These are phyloP conservation scores for Candida anglica DNA, from an alignment of 805 yeast genomes.

Conservation along the genomic window DNA sequence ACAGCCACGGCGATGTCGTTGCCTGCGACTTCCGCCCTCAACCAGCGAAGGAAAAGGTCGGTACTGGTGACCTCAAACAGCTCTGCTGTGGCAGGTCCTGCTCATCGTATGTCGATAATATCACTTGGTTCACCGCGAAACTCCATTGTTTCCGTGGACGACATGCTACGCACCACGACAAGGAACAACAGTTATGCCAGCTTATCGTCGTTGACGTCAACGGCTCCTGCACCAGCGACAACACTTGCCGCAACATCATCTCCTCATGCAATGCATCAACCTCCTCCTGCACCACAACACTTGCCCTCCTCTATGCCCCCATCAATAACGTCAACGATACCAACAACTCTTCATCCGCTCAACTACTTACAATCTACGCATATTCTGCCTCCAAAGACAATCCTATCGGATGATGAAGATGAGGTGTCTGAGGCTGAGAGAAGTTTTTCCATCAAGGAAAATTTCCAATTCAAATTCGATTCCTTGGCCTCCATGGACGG, in stretches of 20 bases:
- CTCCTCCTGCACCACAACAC: neutral
- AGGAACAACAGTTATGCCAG: constrained; percentile 31
- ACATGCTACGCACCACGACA: constrained; percentile 20
- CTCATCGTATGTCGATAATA: constrained; percentile 3
- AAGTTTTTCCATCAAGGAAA: neutral
- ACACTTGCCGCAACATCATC: neutral
- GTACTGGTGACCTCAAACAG: constrained; percentile 1
- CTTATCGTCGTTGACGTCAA: constrained; percentile 12
- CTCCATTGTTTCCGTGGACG: constrained; percentile 38
- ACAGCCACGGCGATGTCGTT: neutral
- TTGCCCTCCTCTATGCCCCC: constrained; percentile 1
- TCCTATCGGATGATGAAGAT: neutral
- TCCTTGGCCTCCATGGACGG: no score
- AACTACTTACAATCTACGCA: neutral
- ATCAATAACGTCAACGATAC: neutral
- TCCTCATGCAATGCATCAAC: neutral
- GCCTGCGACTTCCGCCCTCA: neutral
- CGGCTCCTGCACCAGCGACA: constrained; percentile 2
- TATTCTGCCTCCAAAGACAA: neutral
- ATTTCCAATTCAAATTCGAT: constrained; percentile 1
- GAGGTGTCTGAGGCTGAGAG: neutral
- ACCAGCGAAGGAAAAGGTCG: constrained; percentile 1
- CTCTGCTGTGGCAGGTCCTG: neutral
- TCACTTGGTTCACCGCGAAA: constrained; percentile 24
- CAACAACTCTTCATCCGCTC: neutral